Base-by-base conservation (phyloP, 768 basidiomycete species). In the Pulveroboletus sp. region DNA sequence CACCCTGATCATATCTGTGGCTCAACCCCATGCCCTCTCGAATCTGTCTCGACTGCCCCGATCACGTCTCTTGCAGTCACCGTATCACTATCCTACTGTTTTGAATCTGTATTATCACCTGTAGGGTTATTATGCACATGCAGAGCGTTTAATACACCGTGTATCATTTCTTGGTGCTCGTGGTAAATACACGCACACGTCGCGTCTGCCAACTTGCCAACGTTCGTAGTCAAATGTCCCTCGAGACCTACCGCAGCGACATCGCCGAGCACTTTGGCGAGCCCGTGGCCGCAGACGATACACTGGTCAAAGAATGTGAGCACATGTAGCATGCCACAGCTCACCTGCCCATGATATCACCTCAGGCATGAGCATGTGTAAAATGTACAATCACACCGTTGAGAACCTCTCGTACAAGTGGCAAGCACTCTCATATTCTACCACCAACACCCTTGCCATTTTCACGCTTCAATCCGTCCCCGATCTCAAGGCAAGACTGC, bases 321-420 rank as follows among this genome's bases (percentile, higher is more conserved):
- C 44, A 53, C 50, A 16, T 40, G 42, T 37, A 46, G 44, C 32
- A 17, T 43, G 21, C 21, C 35, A 38, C 29, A 14, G 35, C 35
- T 34, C 25, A n/a, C n/a, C 33, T 41, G 24, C 60, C 48, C 43
- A 14, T 43, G 29, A 52, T 12, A 25, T 31, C 11, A 45, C 13
- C 45, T 58, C 51, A 90, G 87, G 86, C 55, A 73, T 76, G 27
- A 72, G 74, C 21, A 72, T 90, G 51, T 90, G 88, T 62, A 72
- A 76, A 61, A 78, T 77, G 55, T 85, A 81, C 68, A 76, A 78
- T 49, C 31, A 84, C 33, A 55, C 69, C 25, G 73, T 82, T 19
- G 73, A 80, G 20, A 62, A 70, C 40, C 72, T 90, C 17, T 74
- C 73, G 34, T 90, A 72, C 66, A 90, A 88, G 63, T 82, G 84